Evolutionary conservation across 192 early-diverging fungal genomes (phyloP).

Genomic region (Chytriomyces sp.): DNA sequence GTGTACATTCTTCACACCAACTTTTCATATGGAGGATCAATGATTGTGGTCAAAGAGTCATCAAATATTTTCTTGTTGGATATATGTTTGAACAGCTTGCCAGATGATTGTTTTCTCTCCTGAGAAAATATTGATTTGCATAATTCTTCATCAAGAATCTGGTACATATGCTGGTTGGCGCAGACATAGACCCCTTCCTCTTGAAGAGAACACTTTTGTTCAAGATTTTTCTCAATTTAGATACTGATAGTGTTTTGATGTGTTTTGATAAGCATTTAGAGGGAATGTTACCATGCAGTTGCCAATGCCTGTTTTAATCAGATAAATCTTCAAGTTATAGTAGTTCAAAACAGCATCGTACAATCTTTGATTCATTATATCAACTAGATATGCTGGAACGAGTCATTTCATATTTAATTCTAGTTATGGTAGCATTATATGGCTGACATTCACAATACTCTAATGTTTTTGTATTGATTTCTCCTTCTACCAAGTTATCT

Average conservation of each 20-base stretch:
- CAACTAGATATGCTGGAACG: conserved; percentile 11
- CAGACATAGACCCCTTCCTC: conserved; percentile 1
- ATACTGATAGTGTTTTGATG: conserved; percentile 9
- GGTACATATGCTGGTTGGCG: conserved; percentile 13
- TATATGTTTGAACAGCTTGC: conserved; percentile 12
- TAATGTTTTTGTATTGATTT: too few species aligned
- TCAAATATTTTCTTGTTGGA: too few species aligned
- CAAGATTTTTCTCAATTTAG: conserved; percentile 6
- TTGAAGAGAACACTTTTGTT: not conserved
- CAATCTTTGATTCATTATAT: conserved; percentile 14
- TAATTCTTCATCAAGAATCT: too few species aligned
- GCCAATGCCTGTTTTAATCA: not conserved
- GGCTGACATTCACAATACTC: too few species aligned
- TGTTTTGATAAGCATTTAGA: too few species aligned
- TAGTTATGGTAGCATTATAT: conserved; percentile 8
- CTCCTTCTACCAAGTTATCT: too few species aligned
- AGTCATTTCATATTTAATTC: conserved; percentile 4
- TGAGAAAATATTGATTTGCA: too few species aligned
- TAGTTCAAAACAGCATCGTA: not conserved
- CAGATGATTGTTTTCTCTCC: conserved; percentile 3
- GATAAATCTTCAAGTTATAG: too few species aligned
- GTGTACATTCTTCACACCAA: not conserved
- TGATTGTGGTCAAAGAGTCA: too few species aligned
- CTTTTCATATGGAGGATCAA: too few species aligned
- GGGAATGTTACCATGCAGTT: conserved; percentile 8